Percentiles rank a stretch among this genome's conserved stretches.
phyloP scores from a whole-genome alignment of 495 filamentous ascomycete genomes.

The Penicillium dipodomyicola region DNA sequence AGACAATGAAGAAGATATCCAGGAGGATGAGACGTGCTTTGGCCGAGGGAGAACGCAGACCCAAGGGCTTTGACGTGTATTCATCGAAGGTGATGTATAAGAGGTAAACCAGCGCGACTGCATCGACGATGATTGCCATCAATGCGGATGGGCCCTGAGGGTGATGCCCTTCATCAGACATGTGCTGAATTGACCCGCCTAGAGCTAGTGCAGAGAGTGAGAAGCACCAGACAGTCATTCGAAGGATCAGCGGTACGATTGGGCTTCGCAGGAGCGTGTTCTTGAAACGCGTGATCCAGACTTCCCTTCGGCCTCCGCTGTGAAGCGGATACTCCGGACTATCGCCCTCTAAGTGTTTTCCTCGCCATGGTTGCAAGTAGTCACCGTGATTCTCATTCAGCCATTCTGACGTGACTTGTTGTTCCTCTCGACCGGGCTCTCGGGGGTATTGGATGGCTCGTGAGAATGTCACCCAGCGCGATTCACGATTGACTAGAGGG shows the following conservation, averaged over 20 bases:
- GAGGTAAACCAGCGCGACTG: slow-evolving; percentile 83
- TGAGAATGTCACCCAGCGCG: slow-evolving; percentile 61
- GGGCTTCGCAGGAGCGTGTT: slow-evolving; percentile 69
- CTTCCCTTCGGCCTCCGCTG: slow-evolving; percentile 43
- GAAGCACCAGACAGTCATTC: slow-evolving; percentile 77
- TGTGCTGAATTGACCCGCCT: slow-evolving; percentile 68
- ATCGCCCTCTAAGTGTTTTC: slow-evolving; percentile 32
- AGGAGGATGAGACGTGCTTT: slow-evolving; percentile 87
- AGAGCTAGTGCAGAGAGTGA: slow-evolving; percentile 80
- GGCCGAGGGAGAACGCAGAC: slow-evolving; percentile 73
- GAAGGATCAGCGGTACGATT: slow-evolving; percentile 79
- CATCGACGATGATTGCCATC: slow-evolving; percentile 89
- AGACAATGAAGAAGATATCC: slow-evolving; percentile 94
- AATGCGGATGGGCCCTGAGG: slow-evolving; percentile 69
- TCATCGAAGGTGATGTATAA: slow-evolving; percentile 95
- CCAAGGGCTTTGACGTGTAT: slow-evolving; percentile 89
- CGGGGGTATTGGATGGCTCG: slow-evolving; percentile 54
- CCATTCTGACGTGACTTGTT: slow-evolving; percentile 57
- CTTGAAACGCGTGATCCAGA: slow-evolving; percentile 56
- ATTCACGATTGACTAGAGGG: slow-evolving; percentile 36
- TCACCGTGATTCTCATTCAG: slow-evolving; percentile 55
- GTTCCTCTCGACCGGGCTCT: slow-evolving; percentile 45
- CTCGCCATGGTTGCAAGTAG: slow-evolving; percentile 58
- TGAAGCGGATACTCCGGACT: slow-evolving; percentile 50
- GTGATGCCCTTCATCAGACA: slow-evolving; percentile 46